Evolutionary conservation across 2,329 filamentous ascomycete genomes (phyloP).

Genomic region (Aspergillus luchuensis): DNA sequence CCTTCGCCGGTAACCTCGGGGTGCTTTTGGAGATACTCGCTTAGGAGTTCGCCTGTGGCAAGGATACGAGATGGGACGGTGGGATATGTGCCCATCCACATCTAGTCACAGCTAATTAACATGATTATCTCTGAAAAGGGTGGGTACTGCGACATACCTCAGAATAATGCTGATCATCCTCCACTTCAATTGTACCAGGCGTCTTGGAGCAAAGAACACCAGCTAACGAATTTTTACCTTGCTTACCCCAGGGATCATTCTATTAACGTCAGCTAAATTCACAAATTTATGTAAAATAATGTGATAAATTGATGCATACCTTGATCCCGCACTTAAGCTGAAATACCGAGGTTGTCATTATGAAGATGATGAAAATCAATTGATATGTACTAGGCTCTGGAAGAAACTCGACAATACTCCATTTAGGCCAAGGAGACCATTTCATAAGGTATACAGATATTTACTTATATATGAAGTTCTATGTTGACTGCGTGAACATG

Average conservation of each 20-base stretch:
- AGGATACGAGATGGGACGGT: conserved; percentile 67
- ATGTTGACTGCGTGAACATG: conserved; percentile 5
- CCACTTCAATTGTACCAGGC: conserved; percentile 63
- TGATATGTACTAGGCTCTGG: too few relatives aligned
- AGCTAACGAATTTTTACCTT: conserved; percentile 65
- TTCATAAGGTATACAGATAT: background rate
- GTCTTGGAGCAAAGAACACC: conserved; percentile 67
- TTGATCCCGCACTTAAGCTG: conserved; percentile 59
- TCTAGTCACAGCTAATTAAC: conserved; percentile 34
- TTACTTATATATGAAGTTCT: background rate
- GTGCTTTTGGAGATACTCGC: conserved; percentile 65
- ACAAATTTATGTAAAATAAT: too few relatives aligned
- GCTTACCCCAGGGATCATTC: conserved; percentile 72
- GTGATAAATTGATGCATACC: conserved; percentile 24
- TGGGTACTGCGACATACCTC: conserved; percentile 46
- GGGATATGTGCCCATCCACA: conserved; percentile 79
- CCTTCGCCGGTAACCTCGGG: conserved; percentile 66
- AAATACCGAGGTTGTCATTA: conserved; percentile 55
- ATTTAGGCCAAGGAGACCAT: too few relatives aligned
- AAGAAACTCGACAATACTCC: too few relatives aligned
- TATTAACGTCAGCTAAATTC: conserved; percentile 26
- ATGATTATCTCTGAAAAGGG: background rate
- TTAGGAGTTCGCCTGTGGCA: conserved; percentile 63
- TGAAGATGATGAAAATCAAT: background rate
- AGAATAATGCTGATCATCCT: conserved; percentile 64